Base-by-base conservation (phyloP, 805 yeast genomes). In the Cyberlindnera mycetangii region DNA sequence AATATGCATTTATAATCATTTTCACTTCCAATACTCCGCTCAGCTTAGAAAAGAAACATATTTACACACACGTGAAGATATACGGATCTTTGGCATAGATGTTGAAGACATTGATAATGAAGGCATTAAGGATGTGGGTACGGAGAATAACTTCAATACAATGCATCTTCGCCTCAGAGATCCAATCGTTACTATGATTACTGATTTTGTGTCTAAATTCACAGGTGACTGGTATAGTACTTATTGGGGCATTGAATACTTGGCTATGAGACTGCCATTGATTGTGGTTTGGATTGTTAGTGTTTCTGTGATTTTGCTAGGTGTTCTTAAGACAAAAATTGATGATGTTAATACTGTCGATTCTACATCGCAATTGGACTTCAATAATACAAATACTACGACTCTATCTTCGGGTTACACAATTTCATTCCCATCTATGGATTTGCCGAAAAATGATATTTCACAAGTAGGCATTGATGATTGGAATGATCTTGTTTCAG, bases 1-100 rank as follows among this genome's bases (percentile, higher is more conserved):
- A 12, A 37, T 49, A 8, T 20, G 42, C 32, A 17, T 43, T 10
- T 19, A 27, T 28, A 44, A 33, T 10, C 50, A 45, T 30, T 38
- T 30, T 17, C 49, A 41, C 7, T 49, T 49, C 44, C 47, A 37
- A 19, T 45, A 38, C 28, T 21, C 50, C 8, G 17, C 48, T 12
- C 37, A 32, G 32, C 21, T 43, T 6, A 42, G 50, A 25, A 38
- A 38, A 28, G 22, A 37, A 17, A 21, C 19, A 15, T 47, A 42
- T 20, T 7, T 36, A 8, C 33, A 42, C 5, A 35, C 33, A 8
- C 10, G 9, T 3, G 37, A 32, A 16, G 27, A 33, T 7, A n/a
- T 10, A 10, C 12, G 14, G 7, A 25, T 25, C 14, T 12, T 11
- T 25, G 14, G 12, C 28, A 25, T 10, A 25, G 28, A 25, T 10